A percentile compares a stretch with the other conserved stretches of the same genome.
These are phyloP conservation scores for Coleophoma crateriformis DNA, from an alignment of 2,329 filamentous ascomycete genomes.

Conservation along the genomic window DNA sequence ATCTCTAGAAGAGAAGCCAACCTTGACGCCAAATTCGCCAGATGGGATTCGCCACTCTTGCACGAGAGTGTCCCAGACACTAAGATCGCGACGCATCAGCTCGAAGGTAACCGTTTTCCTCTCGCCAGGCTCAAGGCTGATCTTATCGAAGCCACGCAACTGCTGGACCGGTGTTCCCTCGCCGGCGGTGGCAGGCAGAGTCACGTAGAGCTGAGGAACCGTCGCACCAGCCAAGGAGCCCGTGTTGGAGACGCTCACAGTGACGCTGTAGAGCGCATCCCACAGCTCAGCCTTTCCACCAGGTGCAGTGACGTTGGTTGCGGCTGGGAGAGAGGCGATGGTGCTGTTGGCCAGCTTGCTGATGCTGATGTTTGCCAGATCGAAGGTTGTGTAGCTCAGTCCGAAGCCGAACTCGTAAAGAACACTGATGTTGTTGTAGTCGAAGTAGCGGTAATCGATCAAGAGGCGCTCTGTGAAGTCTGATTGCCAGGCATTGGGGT, in stretches of 20 bases:
- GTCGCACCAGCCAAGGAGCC: constrained; percentile 28
- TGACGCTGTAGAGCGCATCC: constrained; percentile 41
- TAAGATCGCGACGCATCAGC: constrained; percentile 54
- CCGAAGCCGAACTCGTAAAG: constrained; percentile 35
- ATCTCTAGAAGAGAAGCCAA: constrained; percentile 3
- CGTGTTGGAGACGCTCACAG: constrained; percentile 41
- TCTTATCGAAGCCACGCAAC: constrained; percentile 57
- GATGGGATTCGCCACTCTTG: constrained; percentile 48
- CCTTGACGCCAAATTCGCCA: constrained; percentile 1
- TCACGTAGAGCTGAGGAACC: constrained; percentile 20
- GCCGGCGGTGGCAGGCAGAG: neutral
- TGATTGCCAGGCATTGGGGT: constrained; percentile 33
- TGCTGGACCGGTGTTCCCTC: constrained; percentile 45
- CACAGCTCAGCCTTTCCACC: constrained; percentile 50
- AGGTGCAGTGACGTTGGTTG: constrained; percentile 44
- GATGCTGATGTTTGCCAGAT: constrained; percentile 35
- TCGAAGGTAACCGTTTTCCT: constrained; percentile 39
- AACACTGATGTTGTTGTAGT: constrained; percentile 25
- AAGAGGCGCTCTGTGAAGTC: constrained; percentile 41
- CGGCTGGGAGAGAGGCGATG: constrained; percentile 45
- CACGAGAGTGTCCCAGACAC: constrained; percentile 53
- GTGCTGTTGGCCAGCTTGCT: constrained; percentile 34
- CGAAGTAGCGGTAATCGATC: constrained; percentile 45
- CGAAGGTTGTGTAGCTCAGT: constrained; percentile 48
- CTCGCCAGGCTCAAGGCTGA: constrained; percentile 39